Conservation (phyloP, 441 rosid species). For the Adansonia grandidieri region DNA sequence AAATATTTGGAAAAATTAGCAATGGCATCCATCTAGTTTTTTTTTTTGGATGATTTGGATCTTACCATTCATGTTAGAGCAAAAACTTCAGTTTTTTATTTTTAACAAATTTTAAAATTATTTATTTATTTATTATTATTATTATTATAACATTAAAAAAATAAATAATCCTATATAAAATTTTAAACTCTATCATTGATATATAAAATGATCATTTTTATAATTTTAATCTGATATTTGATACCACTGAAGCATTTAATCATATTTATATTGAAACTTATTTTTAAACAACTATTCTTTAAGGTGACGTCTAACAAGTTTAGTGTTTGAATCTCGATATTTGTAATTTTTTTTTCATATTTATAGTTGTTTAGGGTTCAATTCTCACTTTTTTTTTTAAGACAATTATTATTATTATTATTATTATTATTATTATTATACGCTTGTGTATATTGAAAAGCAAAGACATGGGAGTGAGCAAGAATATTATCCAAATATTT, state of each 20-base stretch:
- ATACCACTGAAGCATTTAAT: too few relatives aligned
- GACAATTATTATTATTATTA: neutral
- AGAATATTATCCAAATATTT: neutral
- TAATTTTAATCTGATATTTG: too few relatives aligned
- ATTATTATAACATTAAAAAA: too few relatives aligned
- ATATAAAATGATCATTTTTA: too few relatives aligned
- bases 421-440: neutral
- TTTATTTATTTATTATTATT: neutral
- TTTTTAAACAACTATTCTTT: too few relatives aligned
- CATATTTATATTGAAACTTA: too few relatives aligned
- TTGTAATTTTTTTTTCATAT: too few relatives aligned
- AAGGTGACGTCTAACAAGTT: too few relatives aligned
- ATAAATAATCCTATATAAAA: too few relatives aligned
- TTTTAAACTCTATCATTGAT: too few relatives aligned
- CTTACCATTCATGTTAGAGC: neutral
- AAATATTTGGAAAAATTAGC: neutral
- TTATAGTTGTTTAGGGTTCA: neutral
- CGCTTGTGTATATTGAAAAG: neutral
- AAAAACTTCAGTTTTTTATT: neutral
- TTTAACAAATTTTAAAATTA: neutral
- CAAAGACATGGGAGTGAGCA: neutral
- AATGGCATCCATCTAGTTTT: slow-evolving; percentile 14
- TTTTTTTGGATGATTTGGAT: slow-evolving; percentile 8
- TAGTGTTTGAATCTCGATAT: too few relatives aligned
- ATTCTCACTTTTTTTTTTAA: neutral